Evolutionary conservation across 2,329 filamentous ascomycete genomes (phyloP).

Genomic region (Neofusicoccum sp.): DNA sequence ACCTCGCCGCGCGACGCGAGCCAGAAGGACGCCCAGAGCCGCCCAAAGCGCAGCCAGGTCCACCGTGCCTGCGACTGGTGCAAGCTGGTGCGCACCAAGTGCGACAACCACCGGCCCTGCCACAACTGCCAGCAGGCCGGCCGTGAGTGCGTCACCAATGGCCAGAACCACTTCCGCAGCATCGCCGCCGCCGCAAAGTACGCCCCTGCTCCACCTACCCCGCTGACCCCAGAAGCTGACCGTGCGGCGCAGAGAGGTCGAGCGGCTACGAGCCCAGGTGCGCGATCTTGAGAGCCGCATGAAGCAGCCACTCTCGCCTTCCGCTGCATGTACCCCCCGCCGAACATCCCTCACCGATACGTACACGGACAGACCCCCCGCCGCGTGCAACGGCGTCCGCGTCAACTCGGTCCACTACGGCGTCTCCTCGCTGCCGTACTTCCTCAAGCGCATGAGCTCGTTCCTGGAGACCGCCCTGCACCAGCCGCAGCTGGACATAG

Average conservation of each 20-base stretch:
- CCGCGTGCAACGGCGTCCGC: neutral
- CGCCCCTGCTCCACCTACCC: constrained; percentile 18
- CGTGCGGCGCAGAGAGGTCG: constrained; percentile 36
- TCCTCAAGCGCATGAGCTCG: constrained; percentile 43
- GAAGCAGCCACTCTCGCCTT: neutral
- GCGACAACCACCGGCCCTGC: constrained; percentile 42
- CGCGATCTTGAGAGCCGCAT: constrained; percentile 30
- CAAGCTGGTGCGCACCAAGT: constrained; percentile 44
- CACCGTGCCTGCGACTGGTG: constrained; percentile 42
- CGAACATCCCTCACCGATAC: neutral
- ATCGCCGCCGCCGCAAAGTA: constrained; percentile 28
- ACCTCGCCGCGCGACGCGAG: neutral
- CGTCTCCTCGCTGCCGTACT: constrained; percentile 47
- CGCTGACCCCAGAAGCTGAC: neutral
- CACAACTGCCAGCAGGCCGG: constrained; percentile 39
- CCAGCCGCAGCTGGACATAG: neutral
- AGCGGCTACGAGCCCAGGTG: constrained; percentile 35
- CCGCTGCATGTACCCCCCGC: neutral
- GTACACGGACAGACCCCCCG: neutral
- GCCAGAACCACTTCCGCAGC: constrained; percentile 23
- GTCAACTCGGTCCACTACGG: constrained; percentile 34
- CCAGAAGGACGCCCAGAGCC: neutral
- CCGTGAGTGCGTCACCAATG: constrained; percentile 36
- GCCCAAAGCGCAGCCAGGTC: constrained; percentile 31
- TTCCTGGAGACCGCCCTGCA: constrained; percentile 40